phyloP scores from a whole-genome alignment of 768 basidiomycete genomes.

The Lyophyllum atratum region DNA sequence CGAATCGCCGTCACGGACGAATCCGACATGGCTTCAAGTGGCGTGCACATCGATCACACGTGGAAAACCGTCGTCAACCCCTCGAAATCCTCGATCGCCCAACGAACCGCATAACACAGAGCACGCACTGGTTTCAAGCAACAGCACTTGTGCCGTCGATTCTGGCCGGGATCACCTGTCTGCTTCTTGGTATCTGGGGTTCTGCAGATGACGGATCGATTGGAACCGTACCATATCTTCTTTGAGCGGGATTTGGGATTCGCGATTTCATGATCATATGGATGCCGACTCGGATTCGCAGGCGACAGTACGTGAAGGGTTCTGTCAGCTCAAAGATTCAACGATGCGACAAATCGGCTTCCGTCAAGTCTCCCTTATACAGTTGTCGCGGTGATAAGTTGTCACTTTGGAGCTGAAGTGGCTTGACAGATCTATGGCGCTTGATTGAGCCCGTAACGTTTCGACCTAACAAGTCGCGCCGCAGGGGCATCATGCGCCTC shows the following conservation, averaged over 20 bases:
- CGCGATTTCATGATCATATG: constrained; percentile 15
- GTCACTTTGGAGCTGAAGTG: constrained; percentile 4
- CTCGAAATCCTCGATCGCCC: constrained; percentile 16
- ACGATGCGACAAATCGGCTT: constrained; percentile 12
- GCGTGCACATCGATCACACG: constrained; percentile 14
- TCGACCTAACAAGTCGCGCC: constrained; percentile 3
- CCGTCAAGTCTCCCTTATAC: constrained; percentile 10
- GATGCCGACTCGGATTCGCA: constrained; percentile 2
- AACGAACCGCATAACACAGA: constrained; percentile 13
- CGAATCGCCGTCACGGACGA: constrained; percentile 18
- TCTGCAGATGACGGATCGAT: constrained; percentile 17
- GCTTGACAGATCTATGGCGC: constrained; percentile 16
- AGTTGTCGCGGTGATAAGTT: constrained; percentile 11
- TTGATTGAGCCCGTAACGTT: constrained; percentile 7
- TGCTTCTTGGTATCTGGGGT: constrained; percentile 23
- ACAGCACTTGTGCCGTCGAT: constrained; percentile 15
- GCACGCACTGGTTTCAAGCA: constrained; percentile 19
- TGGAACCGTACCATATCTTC: constrained; percentile 16
- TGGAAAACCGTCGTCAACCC: constrained; percentile 16
- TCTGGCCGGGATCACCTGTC: constrained; percentile 18
- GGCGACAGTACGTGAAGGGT: constrained; percentile 8
- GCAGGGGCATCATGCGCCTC: constrained; percentile 13
- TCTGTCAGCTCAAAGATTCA: constrained; percentile 9
- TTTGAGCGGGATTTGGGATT: constrained; percentile 14
- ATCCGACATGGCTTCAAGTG: constrained; percentile 14